Evolutionary conservation across 768 basidiomycete genomes (phyloP).

Genomic region (Vishniacozyma victoriae): DNA sequence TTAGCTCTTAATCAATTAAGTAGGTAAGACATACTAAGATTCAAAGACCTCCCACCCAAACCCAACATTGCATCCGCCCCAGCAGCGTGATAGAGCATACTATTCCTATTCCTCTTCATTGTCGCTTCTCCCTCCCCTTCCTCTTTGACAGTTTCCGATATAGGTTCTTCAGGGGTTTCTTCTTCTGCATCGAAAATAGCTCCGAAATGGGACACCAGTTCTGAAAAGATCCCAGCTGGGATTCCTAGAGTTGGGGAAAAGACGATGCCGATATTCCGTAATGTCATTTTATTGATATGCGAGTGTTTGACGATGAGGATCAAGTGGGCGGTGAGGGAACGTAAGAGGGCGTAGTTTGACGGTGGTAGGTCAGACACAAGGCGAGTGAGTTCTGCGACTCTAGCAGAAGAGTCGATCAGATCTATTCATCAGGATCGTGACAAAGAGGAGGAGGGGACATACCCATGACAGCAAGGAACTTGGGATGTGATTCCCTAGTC

Average conservation of each 20-base stretch:
- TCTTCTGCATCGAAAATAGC: conserved; percentile 79
- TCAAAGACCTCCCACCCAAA: conserved; percentile 27
- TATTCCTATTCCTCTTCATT: conserved; percentile 34
- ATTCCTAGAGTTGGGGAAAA: conserved; percentile 97
- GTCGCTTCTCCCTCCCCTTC: conserved; percentile 15
- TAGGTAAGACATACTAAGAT: conserved; percentile 28
- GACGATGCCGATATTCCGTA: conserved; percentile 97
- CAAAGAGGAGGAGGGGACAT: neutral
- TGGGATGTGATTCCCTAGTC: conserved; percentile 82
- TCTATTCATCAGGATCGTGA: conserved; percentile 54
- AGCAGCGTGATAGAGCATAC: conserved; percentile 37
- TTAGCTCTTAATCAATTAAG: no score
- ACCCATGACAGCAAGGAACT: conserved; percentile 91
- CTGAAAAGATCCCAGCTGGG: conserved; percentile 91
- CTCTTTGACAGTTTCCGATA: no score
- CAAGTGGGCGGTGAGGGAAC: conserved; percentile 88
- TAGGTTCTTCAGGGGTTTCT: conserved; percentile 16
- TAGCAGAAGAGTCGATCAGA: conserved; percentile 77
- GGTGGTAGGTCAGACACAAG: conserved; percentile 83
- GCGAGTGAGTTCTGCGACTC: conserved; percentile 76
- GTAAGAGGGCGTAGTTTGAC: conserved; percentile 86
- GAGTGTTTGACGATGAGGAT: conserved; percentile 92
- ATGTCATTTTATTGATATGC: conserved; percentile 89
- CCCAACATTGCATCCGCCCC: conserved; percentile 36
- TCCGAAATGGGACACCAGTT: conserved; percentile 90